Conservation (phyloP, 2,329 filamentous ascomycete species). For the Aureobasidium vineae region DNA sequence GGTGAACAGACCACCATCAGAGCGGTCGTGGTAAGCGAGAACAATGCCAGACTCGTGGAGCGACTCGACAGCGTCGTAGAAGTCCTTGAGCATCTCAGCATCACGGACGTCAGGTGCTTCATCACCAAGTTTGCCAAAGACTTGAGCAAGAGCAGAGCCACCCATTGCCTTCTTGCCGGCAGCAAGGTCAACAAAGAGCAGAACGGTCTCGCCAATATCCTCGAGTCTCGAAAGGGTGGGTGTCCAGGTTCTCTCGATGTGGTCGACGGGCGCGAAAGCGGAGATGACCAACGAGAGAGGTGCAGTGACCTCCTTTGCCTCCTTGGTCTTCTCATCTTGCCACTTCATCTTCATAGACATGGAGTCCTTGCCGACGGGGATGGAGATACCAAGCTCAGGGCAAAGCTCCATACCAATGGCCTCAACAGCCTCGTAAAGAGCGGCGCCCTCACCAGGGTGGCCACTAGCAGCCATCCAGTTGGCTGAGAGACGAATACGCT, state of each 20-base stretch:
- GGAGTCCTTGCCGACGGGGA: conserved; percentile 96
- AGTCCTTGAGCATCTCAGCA: conserved; percentile 77
- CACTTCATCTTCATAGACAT: conserved; percentile 99
- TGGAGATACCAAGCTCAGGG: conserved; percentile 83
- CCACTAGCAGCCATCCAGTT: conserved; percentile 99
- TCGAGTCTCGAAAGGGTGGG: conserved; percentile 79
- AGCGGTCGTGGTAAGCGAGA: conserved; percentile 91
- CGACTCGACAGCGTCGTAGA: conserved; percentile 79
- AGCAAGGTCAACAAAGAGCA: conserved; percentile 90
- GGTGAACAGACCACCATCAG: conserved; percentile 88
- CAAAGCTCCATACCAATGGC: conserved; percentile 92
- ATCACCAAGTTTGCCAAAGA: conserved; percentile 80
- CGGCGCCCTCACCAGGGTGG: conserved; percentile 88
- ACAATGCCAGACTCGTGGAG: conserved; percentile 69
- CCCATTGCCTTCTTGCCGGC: conserved; percentile 77
- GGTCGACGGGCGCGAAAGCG: conserved; percentile 79
- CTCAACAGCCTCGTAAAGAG: conserved; percentile 88
- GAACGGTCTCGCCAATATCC: conserved; percentile 82
- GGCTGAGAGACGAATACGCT: conserved; percentile 81
- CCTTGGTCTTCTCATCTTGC: conserved; percentile 66
- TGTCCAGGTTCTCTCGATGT: conserved; percentile 88
- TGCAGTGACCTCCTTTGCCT: conserved; percentile 81
- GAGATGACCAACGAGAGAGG: conserved; percentile 90
- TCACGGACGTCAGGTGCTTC: conserved; percentile 84
- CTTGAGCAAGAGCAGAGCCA: conserved; percentile 87